Evolutionary conservation across 2,329 filamentous ascomycete species (phyloP).

Genomic region (Colletotrichum endophyticum): DNA sequence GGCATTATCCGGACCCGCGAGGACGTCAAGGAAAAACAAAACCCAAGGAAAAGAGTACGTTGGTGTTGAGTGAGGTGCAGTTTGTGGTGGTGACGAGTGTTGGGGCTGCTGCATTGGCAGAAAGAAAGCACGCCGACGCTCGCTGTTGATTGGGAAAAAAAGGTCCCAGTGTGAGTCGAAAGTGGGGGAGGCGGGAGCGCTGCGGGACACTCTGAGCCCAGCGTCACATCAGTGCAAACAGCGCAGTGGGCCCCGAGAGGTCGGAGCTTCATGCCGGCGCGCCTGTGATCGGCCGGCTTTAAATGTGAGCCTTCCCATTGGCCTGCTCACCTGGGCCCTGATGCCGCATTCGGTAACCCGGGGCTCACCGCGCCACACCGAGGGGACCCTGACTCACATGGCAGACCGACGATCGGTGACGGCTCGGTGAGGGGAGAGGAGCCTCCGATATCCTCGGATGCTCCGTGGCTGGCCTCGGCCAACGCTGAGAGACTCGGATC

Average conservation of each 20-base stretch:
- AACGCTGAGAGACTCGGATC: neutral
- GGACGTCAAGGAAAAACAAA: neutral
- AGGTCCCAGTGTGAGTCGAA: neutral
- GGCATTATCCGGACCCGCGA: neutral
- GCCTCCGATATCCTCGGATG: neutral
- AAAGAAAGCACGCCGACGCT: neutral
- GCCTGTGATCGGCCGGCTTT: neutral
- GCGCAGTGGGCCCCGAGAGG: neutral
- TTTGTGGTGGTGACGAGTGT: neutral
- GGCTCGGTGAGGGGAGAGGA: neutral
- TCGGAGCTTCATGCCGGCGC: slow-evolving; percentile 5
- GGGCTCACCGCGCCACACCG: neutral
- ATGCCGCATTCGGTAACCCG: neutral
- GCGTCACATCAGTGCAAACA: neutral
- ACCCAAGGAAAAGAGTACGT: neutral
- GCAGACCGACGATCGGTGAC: neutral
- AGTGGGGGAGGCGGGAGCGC: neutral
- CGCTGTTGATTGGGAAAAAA: neutral
- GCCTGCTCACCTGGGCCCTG: neutral
- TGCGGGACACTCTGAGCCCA: neutral
- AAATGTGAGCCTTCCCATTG: neutral
- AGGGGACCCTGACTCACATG: neutral
- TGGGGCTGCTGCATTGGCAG: neutral
- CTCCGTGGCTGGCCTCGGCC: neutral
- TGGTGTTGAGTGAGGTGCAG: neutral